These are phyloP conservation scores for Platismatia glauca DNA, from an alignment of 495 filamentous ascomycete genomes.

Conservation along the genomic window DNA sequence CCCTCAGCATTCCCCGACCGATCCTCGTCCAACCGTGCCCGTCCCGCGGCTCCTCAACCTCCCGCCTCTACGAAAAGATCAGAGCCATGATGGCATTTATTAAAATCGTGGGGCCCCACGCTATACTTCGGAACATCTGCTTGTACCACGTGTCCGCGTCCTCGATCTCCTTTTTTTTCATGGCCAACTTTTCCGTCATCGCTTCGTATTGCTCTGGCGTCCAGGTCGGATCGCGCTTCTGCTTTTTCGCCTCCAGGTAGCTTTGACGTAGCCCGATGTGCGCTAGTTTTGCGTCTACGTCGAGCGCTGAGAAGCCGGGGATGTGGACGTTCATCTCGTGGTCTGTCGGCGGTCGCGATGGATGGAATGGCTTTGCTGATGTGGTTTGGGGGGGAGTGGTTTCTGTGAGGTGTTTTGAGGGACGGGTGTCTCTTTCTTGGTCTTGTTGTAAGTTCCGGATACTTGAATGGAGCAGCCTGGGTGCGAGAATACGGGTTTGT, in stretches of 20 bases:
- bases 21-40: too few species aligned
- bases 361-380: background rate
- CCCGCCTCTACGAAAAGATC: background rate
- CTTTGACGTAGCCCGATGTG: background rate
- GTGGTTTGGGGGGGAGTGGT: background rate
- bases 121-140: background rate
- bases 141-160: background rate
- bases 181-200: background rate
- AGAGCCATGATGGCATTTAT: background rate
- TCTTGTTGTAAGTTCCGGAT: background rate
- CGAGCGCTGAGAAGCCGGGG: background rate
- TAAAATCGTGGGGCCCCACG: constrained; percentile 6
- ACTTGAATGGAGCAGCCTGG: background rate
- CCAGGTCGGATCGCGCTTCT: background rate
- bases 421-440: background rate
- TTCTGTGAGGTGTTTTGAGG: background rate
- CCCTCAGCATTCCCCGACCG: too few species aligned
- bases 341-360: background rate
- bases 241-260: background rate
- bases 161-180: background rate
- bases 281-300: background rate
- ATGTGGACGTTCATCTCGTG: background rate
- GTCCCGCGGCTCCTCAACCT: background rate
- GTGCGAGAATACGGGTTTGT: background rate
- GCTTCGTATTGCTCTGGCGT: background rate